Conservation (phyloP, 805 yeast species). For the Nakazawaea populi region DNA sequence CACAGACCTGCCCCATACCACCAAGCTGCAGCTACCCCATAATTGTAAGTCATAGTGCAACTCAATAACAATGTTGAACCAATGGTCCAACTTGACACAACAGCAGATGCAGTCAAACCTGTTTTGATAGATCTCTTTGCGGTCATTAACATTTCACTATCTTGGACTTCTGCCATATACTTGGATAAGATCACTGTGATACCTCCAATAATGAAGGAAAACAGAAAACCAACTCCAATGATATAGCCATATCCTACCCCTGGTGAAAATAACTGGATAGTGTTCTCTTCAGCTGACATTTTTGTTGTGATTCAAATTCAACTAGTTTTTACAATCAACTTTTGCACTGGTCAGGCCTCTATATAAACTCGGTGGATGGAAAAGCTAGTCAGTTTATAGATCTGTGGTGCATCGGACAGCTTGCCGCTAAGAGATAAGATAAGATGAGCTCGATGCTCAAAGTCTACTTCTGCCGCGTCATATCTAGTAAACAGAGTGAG, state of each 20-base stretch:
- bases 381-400: not conserved
- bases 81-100: slow-evolving; percentile 32
- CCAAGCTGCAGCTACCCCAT: slow-evolving; percentile 31
- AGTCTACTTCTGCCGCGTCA: no score
- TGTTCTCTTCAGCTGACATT: not conserved
- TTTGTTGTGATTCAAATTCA: not conserved
- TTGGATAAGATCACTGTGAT: slow-evolving; percentile 27
- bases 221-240: slow-evolving; percentile 40
- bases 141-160: slow-evolving; percentile 35
- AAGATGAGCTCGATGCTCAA: not conserved
- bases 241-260: slow-evolving; percentile 34
- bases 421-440: not conserved
- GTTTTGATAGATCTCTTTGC: slow-evolving; percentile 31
- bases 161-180: slow-evolving; percentile 33
- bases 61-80: slow-evolving; percentile 24
- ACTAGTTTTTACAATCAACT: not conserved
- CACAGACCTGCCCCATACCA: slow-evolving; percentile 29
- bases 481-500: not conserved
- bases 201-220: slow-evolving; percentile 32
- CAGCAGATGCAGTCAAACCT: slow-evolving; percentile 30
- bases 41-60: slow-evolving; percentile 24
- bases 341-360: no score
- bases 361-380: no score
- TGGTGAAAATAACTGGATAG: slow-evolving; percentile 8
- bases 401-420: not conserved